Conservation (phyloP, 768 basidiomycete genomes). For the Trametes gibbosa region DNA sequence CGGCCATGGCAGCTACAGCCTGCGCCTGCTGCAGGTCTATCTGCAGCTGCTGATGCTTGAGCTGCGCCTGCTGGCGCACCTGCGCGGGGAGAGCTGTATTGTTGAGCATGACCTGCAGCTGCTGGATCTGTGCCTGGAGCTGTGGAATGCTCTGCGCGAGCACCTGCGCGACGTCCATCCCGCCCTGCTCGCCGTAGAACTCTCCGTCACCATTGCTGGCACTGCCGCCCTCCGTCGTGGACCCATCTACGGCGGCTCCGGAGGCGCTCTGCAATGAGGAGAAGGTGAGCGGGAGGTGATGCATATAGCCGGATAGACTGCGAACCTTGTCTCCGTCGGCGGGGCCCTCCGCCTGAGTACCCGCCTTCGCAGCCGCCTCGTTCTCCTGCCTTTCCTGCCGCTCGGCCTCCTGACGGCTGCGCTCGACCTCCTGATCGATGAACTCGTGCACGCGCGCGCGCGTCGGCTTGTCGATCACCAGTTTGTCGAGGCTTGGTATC, state of each 20-base stretch:
- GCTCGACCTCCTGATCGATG: conserved; percentile 77
- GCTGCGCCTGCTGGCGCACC: conserved; percentile 76
- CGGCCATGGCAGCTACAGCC: conserved; percentile 62
- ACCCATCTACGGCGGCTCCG: not conserved
- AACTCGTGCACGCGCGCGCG: conserved; percentile 78
- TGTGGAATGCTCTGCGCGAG: conserved; percentile 75
- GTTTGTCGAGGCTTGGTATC: conserved; percentile 85
- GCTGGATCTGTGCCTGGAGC: conserved; percentile 81
- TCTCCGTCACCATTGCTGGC: conserved; percentile 46
- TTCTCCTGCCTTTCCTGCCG: conserved; percentile 15
- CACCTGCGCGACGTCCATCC: conserved; percentile 68
- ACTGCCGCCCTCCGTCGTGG: conserved; percentile 23
- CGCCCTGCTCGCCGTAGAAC: conserved; percentile 67
- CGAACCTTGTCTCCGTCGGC: conserved; percentile 14
- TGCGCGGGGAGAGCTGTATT: conserved; percentile 70
- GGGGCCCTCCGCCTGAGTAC: not conserved
- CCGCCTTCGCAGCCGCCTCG: conserved; percentile 5
- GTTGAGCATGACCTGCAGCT: conserved; percentile 76
- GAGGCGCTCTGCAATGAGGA: not conserved
- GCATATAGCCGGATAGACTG: not conserved
- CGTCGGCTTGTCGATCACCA: conserved; percentile 74
- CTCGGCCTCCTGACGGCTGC: conserved; percentile 62
- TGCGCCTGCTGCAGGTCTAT: conserved; percentile 80
- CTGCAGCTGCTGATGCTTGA: conserved; percentile 79
- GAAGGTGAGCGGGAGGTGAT: not conserved